Conservation (phyloP, 192 early-diverging fungal species). For the Endogone sp. region DNA sequence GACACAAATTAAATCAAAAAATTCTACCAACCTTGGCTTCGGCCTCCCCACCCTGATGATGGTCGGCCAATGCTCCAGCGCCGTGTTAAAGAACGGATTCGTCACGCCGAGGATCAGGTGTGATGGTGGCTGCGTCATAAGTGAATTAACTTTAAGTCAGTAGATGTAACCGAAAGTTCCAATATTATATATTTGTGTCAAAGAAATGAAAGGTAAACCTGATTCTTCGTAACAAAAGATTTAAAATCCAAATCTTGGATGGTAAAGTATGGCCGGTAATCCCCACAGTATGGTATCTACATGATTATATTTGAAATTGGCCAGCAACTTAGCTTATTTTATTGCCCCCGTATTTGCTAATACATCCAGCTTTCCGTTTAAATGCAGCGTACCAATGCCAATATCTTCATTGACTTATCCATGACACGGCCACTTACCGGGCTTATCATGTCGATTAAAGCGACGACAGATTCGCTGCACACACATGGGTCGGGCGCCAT, state of each 20-base stretch:
- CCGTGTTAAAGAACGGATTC: slow-evolving; percentile 90
- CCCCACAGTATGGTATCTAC: slow-evolving; percentile 91
- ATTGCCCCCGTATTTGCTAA: too few species aligned
- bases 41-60: slow-evolving; percentile 56
- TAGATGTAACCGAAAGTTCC: background rate
- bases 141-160: background rate
- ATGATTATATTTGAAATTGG: background rate
- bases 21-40: background rate
- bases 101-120: slow-evolving; percentile 91
- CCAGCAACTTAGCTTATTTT: too few species aligned
- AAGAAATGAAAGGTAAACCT: slow-evolving; percentile 24
- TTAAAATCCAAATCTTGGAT: slow-evolving; percentile 94
- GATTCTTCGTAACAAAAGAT: slow-evolving; percentile 51
- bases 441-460: slow-evolving; percentile 87
- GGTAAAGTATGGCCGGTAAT: slow-evolving; percentile 96
- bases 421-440: slow-evolving; percentile 55
- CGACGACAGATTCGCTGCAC: slow-evolving; percentile 80
- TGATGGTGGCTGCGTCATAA: slow-evolving; percentile 56
- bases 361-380: background rate
- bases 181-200: slow-evolving; percentile 20
- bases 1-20: too few species aligned
- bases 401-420: too few species aligned
- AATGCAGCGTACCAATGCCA: background rate
- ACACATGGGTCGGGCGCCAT: slow-evolving; percentile 81
- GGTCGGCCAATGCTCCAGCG: slow-evolving; percentile 91